Base-by-base conservation (phyloP, 106 monocot genomes). In the Platanthera guangdongensis region DNA sequence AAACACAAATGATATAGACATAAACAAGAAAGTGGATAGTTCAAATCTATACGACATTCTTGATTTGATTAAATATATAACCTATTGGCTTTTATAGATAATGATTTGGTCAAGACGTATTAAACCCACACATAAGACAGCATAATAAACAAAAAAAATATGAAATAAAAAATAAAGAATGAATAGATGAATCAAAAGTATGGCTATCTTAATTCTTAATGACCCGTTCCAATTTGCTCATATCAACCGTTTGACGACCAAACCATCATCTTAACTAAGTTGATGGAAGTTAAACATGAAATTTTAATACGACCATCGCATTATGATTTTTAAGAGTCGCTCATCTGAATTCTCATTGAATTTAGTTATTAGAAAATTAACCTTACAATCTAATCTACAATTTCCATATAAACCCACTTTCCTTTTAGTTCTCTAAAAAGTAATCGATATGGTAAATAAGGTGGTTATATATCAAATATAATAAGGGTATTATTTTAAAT, bases 331-430 rank as follows among this genome's bases (percentile, higher is more conserved):
- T 8, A 6, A 55, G 55, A 55, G 9, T 63, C 8, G 62, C 9
- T 9, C 62, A 63, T 63, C 55, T 55, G 55, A 55, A 55, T 55
- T 55, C 55, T 55, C 55, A 55, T 55, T 55, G 55, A 13, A 55
- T 55, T 55, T 55, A 14, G n/a, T 55, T 55, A n/a, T n/a, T 15
- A n/a, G 13, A 54, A 55, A 55, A n/a, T 55, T 55, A 6, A 18
- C 5, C 59, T 11, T 19, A 60, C 39, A 39, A 39, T 39, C 39
- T 39, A 39, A 39, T 1, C 39, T 39, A 39, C 39, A 39, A 39
- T 39, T 39, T 39, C 39, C 39, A 39, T 39, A 39, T 39, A 39
- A 39, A 39, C 39, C 39, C 39, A 39, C 39, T 39, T 39, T 39
- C 39, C 39, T 39, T 60, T 60, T 60, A 21, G 59, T 21, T 60